Conservation (phyloP, 345 rosid species). For the Melaleuca quinquenervia region DNA sequence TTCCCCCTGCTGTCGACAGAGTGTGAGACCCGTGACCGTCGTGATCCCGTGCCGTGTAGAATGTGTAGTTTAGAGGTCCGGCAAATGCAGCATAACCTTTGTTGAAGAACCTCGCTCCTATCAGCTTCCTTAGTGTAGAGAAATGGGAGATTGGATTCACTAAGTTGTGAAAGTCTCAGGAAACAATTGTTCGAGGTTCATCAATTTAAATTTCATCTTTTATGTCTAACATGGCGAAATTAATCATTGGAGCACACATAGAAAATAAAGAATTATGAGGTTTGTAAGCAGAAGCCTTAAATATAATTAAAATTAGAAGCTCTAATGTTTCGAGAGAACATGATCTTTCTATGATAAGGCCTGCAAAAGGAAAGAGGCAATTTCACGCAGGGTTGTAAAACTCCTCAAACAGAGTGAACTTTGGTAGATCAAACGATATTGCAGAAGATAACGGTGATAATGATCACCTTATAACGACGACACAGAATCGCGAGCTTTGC, state of each 20-base stretch:
- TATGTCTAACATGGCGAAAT: not conserved
- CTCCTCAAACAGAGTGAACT: not conserved
- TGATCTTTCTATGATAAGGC: not conserved
- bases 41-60: slow-evolving; percentile 4
- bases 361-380: not conserved
- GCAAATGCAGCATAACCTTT: slow-evolving; percentile 1
- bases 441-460: not conserved
- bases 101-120: slow-evolving; percentile 10
- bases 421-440: not conserved
- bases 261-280: not conserved
- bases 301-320: not conserved
- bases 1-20: slow-evolving; percentile 17
- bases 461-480: not conserved
- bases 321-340: not conserved
- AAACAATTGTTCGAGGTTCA: not conserved
- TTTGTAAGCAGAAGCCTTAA: not conserved
- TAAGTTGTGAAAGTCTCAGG: not conserved
- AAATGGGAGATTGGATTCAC: not conserved
- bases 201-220: not conserved
- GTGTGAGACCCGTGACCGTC: slow-evolving; percentile 26
- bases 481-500: not conserved
- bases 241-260: not conserved
- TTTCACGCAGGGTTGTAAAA: not conserved
- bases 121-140: slow-evolving; percentile 1
- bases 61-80: not conserved